These are phyloP conservation scores for Pleurotus salmoneostramineus DNA, from an alignment of 768 basidiomycete species.

Conservation along the genomic window DNA sequence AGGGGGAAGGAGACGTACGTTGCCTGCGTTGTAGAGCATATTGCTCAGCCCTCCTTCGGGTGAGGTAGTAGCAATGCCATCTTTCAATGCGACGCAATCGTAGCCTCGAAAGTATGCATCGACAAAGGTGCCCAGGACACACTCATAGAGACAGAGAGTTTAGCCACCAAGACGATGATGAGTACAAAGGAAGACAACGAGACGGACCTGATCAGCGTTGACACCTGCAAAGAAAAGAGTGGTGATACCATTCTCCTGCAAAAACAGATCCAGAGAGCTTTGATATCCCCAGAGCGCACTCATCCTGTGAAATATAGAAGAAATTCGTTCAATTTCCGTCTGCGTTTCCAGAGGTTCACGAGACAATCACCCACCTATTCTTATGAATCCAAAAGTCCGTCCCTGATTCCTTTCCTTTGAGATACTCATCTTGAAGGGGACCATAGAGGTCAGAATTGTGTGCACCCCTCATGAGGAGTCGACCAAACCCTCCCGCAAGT, in stretches of 20 bases:
- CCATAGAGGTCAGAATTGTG: slow-evolving; percentile 61
- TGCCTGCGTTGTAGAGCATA: slow-evolving; percentile 51
- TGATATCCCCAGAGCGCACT: slow-evolving; percentile 66
- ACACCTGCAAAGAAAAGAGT: slow-evolving; percentile 64
- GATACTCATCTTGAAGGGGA: slow-evolving; percentile 52
- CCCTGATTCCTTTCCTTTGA: slow-evolving; percentile 46
- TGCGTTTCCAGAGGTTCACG: no score
- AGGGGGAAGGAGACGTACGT: no score
- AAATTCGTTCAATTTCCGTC: neutral
- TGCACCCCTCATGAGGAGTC: slow-evolving; percentile 53
- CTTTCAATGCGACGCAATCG: slow-evolving; percentile 54
- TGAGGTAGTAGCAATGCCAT: slow-evolving; percentile 61
- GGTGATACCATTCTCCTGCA: slow-evolving; percentile 58
- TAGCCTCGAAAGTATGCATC: slow-evolving; percentile 66
- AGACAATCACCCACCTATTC: no score
- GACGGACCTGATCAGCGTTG: slow-evolving; percentile 60
- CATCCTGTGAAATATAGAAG: slow-evolving; percentile 42
- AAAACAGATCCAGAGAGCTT: slow-evolving; percentile 56
- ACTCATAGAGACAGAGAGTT: slow-evolving; percentile 28
- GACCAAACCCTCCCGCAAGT: slow-evolving; percentile 50
- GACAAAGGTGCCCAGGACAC: slow-evolving; percentile 59
- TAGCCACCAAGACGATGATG: no score
- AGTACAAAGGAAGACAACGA: no score
- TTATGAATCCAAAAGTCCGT: slow-evolving; percentile 74
- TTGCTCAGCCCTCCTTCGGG: slow-evolving; percentile 54